Percentiles rank a stretch among this genome's conserved stretches.
These are phyloP conservation scores for Lactifluus rugatus DNA, from an alignment of 768 basidiomycete species.

Conservation along the genomic window DNA sequence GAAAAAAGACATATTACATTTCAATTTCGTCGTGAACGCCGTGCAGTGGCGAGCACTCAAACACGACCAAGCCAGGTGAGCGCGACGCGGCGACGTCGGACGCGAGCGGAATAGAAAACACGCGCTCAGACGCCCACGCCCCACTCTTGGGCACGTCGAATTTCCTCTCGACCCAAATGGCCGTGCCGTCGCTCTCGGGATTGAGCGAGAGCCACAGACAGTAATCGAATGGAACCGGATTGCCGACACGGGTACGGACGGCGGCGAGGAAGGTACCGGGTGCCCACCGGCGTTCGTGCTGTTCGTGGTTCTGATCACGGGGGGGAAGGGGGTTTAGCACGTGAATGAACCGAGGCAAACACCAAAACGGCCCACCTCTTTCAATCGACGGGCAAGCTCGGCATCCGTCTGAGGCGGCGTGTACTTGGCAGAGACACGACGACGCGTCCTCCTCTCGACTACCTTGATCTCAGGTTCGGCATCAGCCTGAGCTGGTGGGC, in stretches of 20 bases:
- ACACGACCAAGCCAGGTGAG: slow-evolving; percentile 57
- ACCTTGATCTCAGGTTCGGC: slow-evolving; percentile 19
- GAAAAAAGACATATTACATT: slow-evolving; percentile 46
- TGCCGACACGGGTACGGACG: slow-evolving; percentile 33
- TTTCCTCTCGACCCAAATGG: slow-evolving; percentile 73
- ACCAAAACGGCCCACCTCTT: slow-evolving; percentile 41
- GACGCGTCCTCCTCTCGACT: slow-evolving; percentile 27
- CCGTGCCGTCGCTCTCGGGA: slow-evolving; percentile 61
- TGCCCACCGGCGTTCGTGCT: slow-evolving; percentile 66
- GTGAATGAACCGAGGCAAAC: too few relatives aligned
- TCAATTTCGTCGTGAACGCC: slow-evolving; percentile 57
- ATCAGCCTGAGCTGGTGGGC: not conserved
- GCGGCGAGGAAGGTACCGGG: slow-evolving; percentile 55
- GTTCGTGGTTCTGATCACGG: slow-evolving; percentile 60
- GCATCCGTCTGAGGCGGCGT: slow-evolving; percentile 50
- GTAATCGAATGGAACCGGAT: slow-evolving; percentile 37
- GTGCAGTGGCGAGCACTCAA: slow-evolving; percentile 62
- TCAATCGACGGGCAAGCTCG: slow-evolving; percentile 52
- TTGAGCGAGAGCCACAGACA: slow-evolving; percentile 68
- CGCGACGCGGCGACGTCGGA: slow-evolving; percentile 19
- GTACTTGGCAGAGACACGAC: slow-evolving; percentile 35
- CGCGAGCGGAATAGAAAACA: slow-evolving; percentile 52
- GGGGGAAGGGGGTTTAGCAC: not conserved
- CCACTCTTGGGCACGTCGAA: slow-evolving; percentile 61
- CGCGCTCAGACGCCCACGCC: slow-evolving; percentile 45